Evolutionary conservation across 2,329 filamentous ascomycete genomes (phyloP).

Genomic region (Verticillium tricorpus): DNA sequence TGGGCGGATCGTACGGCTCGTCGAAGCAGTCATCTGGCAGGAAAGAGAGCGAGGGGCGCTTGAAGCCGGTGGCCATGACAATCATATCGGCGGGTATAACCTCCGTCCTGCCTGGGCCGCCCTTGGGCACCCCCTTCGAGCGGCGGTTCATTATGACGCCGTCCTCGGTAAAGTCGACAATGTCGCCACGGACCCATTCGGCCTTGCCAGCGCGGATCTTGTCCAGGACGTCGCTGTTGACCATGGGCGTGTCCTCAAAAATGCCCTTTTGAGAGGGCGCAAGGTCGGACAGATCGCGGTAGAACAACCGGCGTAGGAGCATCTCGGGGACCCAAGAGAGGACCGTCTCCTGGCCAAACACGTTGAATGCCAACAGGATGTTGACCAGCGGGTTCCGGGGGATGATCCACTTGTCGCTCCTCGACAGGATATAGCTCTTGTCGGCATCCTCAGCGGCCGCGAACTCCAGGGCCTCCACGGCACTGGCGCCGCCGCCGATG

Average conservation of each 20-base stretch:
- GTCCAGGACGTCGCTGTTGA: constrained; percentile 76
- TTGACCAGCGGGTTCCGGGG: constrained; percentile 75
- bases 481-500: constrained; percentile 75
- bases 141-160: constrained; percentile 71
- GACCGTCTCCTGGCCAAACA: constrained; percentile 72
- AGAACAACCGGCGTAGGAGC: constrained; percentile 74
- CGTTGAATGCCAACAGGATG: constrained; percentile 68
- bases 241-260: constrained; percentile 84
- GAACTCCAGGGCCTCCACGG: constrained; percentile 79
- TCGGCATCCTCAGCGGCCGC: constrained; percentile 61
- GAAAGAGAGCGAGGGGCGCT: constrained; percentile 68
- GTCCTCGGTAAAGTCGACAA: constrained; percentile 57
- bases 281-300: constrained; percentile 72
- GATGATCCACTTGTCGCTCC: constrained; percentile 85
- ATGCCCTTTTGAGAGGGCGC: constrained; percentile 66
- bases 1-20: constrained; percentile 71
- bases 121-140: constrained; percentile 66
- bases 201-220: constrained; percentile 68
- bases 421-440: constrained; percentile 67
- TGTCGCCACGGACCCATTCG: constrained; percentile 78
- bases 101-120: constrained; percentile 66
- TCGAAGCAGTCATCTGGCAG: constrained; percentile 69
- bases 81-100: constrained; percentile 69
- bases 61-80: constrained; percentile 79
- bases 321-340: constrained; percentile 76